Evolutionary conservation across 441 rosid genomes (phyloP), one percentile per base, ranked within the genome.

Genomic region (Raphanus hybrid): DNA sequence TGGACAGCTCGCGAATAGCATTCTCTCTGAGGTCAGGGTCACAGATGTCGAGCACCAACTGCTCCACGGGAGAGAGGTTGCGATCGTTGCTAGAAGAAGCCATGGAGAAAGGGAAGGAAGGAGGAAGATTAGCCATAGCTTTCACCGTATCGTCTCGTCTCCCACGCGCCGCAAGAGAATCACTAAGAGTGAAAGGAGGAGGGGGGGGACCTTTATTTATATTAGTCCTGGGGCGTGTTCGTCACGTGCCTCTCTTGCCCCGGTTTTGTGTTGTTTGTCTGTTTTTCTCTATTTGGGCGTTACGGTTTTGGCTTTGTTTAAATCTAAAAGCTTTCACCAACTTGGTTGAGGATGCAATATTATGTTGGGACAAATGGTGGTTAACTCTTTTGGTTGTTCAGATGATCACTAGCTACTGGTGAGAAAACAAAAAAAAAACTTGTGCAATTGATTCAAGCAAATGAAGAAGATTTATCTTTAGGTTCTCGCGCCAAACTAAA

Each of bases 11-110:
- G 39, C 86, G 92, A 32, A 95, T 91, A 54, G 97, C 99, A 54
- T 87, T 88, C 74, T 95, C 99, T 9, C 95, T 87, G 79, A 90
- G 96, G 74, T 91, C 95, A 2, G 97, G 91, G 73, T 89, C 87
- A 66, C 86, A 84, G 43, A 95, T 90, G 78, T 95, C 93, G 74
- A 89, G 97, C n/a, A 95, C 91, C 81, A 93, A 76, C 48, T 90
- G 92, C 84, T 95, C 97, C 1, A 88, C 92, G 0, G 95, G 79
- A 5, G 88, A 86, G 85, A 87, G 77, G 63, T 87, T 91, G 73
- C 86, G 84, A 80, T 91, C 98, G 81, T 85, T 92, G 83, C 60
- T 83, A 7, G 87, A 80, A 72, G 85, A 84, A 59, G 89, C 84
- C 10, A 87, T 88, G 34, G 82, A 73, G 71, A n/a, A 52, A 41